A percentile compares a stretch with the other conserved stretches of the same genome.
These are phyloP conservation scores for Geranium incanum DNA, from an alignment of 441 rosid species.

Conservation along the genomic window DNA sequence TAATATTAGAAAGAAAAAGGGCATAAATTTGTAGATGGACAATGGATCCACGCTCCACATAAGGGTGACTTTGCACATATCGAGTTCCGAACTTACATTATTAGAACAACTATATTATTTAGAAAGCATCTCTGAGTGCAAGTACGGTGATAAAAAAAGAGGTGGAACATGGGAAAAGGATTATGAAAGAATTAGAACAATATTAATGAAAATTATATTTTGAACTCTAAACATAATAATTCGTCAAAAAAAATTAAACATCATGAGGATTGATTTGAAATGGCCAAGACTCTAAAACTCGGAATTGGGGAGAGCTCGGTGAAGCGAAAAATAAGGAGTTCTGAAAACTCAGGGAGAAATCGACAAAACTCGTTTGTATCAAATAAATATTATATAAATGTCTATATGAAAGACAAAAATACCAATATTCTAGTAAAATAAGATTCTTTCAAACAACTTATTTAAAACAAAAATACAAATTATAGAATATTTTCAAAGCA, in stretches of 20 bases:
- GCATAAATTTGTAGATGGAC: neutral
- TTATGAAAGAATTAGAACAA: conserved; percentile 4
- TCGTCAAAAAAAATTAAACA: neutral
- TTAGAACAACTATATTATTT: neutral
- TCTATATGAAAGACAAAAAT: too few species aligned
- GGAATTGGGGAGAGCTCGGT: too few species aligned
- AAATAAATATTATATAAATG: too few species aligned
- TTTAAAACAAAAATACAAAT: too few species aligned
- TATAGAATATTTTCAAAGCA: too few species aligned
- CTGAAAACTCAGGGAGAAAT: too few species aligned
- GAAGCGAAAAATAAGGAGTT: too few species aligned
- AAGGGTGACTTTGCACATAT: neutral
- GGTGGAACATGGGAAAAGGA: neutral
- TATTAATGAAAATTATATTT: neutral
- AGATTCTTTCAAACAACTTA: too few species aligned
- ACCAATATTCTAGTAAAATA: too few species aligned
- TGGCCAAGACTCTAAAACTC: neutral
- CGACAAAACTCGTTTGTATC: too few species aligned
- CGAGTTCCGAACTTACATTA: neutral
- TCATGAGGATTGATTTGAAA: neutral
- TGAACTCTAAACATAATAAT: neutral
- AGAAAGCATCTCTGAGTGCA: neutral
- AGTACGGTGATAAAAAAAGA: neutral
- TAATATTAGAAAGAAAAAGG: conserved; percentile 6
- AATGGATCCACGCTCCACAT: neutral